A percentile compares a stretch with the other conserved stretches of the same genome.
Evolutionary conservation across 2,329 filamentous ascomycete species (phyloP).

Genomic region (Fusarium compactum): DNA sequence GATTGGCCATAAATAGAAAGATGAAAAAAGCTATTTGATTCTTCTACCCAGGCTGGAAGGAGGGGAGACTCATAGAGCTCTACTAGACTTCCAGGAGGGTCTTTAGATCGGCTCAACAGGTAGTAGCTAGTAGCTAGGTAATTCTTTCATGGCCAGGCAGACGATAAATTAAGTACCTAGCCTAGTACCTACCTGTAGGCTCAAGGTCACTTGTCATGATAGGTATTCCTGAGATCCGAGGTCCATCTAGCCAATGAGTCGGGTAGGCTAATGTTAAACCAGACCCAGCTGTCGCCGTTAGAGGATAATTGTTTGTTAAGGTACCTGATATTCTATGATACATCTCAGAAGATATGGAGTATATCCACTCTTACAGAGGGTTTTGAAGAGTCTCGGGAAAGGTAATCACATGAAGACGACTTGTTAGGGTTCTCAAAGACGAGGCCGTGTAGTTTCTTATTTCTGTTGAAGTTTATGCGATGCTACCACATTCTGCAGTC

Average conservation of each 20-base stretch:
- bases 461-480: neutral
- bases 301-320: neutral
- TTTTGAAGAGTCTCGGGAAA: neutral
- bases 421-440: neutral
- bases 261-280: neutral
- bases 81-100: neutral
- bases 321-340: neutral
- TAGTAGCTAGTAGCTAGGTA: neutral
- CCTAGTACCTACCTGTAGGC: neutral
- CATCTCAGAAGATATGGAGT: neutral
- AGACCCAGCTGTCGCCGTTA: neutral
- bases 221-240: neutral
- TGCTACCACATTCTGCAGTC: neutral
- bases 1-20: neutral
- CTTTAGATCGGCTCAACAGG: neutral
- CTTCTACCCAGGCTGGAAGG: neutral
- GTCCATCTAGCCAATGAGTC: neutral
- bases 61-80: neutral
- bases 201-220: neutral
- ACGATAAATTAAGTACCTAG: neutral
- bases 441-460: neutral
- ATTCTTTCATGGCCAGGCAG: neutral
- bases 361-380: neutral
- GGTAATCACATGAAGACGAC: too few species aligned
- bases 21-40: neutral